Base-by-base conservation (phyloP, 129 eudicot species). In the Flaveria robusta region DNA sequence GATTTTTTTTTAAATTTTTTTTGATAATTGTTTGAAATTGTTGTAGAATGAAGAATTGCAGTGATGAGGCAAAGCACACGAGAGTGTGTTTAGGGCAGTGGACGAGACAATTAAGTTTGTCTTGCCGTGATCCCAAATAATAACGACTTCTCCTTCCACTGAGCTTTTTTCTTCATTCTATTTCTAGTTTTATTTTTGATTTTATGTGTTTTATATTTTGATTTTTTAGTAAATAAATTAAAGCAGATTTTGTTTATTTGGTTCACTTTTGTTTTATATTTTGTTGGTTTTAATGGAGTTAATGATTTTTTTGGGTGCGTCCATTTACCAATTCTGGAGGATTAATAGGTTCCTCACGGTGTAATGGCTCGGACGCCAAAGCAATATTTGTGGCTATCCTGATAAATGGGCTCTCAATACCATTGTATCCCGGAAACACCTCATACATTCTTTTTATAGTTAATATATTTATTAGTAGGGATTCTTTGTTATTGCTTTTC, bases 111-210 rank as follows among this genome's bases (percentile, higher is more conserved):
- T 16, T 63, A 4, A 63, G 2, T 3, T 66, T 79, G 68, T 47
- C 69, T 77, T 78, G 78, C 90, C 93, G 93, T 88, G 93, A 88
- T 86, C 88, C 86, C 67, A 19, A 14, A 8, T 50, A 65, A 68
- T 27, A 88, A 88, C 86, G 93, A 88, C 93, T 88, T 88, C 93
- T 88, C 93, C 93, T 88, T 88, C 93, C 88, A 85, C 93, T 83
- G 93, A 88, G 90, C 86, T 56, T 34, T 46, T 12, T 12, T 18
- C 16, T 9, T 41, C 27, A 39, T 14, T 73, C 22, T 34, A 49
- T 47, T 47, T 11, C 0, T 1, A 10, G 20, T 31, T 24, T 10
- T 46, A 19, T 10, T 12, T 6, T 20, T 14, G 0, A 9, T 46
- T 13, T 69, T 45, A 18, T 26, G n/a, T 0, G 5, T 31, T 0